These are phyloP conservation scores for Spergularia azorica DNA, from an alignment of 179 eudicot genomes.

Conservation along the genomic window DNA sequence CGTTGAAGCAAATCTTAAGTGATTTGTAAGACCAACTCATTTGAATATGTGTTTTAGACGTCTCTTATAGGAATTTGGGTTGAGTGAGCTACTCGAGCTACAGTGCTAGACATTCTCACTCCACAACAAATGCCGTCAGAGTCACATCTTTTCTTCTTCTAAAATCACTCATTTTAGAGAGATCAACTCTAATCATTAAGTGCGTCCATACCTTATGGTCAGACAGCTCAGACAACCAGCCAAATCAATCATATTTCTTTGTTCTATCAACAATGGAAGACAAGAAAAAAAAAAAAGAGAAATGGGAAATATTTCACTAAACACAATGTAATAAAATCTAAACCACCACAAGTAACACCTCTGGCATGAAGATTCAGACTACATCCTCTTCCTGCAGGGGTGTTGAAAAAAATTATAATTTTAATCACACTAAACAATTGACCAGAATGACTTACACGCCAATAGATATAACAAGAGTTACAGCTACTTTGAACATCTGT, in stretches of 20 bases:
- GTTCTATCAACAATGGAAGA: not conserved
- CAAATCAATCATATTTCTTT: not conserved
- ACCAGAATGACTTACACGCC: constrained; percentile 73
- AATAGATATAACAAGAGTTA: constrained; percentile 78
- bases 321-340: not conserved
- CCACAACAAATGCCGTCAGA: too few species aligned
- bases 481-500: constrained; percentile 96
- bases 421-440: not conserved
- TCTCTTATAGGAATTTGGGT: too few species aligned
- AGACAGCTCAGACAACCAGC: not conserved
- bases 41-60: too few species aligned
- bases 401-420: not conserved
- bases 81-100: too few species aligned
- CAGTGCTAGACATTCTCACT: too few species aligned
- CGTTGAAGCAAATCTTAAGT: too few species aligned
- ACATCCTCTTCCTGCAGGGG: constrained; percentile 8
- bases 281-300: not conserved
- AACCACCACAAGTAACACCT: not conserved
- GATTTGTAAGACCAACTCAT: too few species aligned
- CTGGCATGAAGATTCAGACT: not conserved
- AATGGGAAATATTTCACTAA: not conserved
- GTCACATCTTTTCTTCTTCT: too few species aligned
- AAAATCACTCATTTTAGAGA: too few species aligned
- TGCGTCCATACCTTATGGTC: not conserved
- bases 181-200: too few species aligned